Percentiles rank a stretch among this genome's conserved stretches.
These are phyloP conservation scores for Notholithocarpus densiflorus DNA, from an alignment of 306 rosid genomes.

Conservation along the genomic window DNA sequence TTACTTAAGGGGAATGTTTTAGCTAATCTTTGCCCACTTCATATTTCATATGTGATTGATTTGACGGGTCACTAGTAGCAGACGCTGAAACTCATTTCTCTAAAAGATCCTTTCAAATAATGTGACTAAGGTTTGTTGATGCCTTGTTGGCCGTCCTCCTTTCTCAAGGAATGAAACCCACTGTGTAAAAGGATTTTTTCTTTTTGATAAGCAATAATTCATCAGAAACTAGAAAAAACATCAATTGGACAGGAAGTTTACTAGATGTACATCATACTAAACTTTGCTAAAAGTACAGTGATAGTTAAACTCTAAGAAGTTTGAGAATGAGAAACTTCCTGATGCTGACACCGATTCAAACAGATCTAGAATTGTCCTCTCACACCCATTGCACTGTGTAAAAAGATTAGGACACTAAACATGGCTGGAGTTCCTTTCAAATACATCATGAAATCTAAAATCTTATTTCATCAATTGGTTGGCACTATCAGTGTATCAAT, in stretches of 20 bases:
- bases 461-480: not conserved
- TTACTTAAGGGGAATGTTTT: not conserved
- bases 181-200: no score
- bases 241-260: no score
- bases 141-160: not conserved
- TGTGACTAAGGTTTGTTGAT: not conserved
- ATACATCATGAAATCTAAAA: not conserved
- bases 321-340: no score
- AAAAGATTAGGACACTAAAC: not conserved
- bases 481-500: no score
- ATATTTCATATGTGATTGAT: not conserved
- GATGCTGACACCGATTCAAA: no score
- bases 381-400: not conserved
- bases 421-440: not conserved
- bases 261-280: no score
- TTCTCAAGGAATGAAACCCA: not conserved
- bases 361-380: no score
- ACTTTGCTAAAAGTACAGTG: no score
- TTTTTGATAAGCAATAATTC: no score
- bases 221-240: no score
- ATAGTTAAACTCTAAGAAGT: no score
- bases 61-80: not conserved
- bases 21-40: not conserved
- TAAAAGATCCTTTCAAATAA: not conserved
- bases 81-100: not conserved